Base-by-base conservation (phyloP, 202 grass and related monocot genomes). In the Eragrostis tef region DNA sequence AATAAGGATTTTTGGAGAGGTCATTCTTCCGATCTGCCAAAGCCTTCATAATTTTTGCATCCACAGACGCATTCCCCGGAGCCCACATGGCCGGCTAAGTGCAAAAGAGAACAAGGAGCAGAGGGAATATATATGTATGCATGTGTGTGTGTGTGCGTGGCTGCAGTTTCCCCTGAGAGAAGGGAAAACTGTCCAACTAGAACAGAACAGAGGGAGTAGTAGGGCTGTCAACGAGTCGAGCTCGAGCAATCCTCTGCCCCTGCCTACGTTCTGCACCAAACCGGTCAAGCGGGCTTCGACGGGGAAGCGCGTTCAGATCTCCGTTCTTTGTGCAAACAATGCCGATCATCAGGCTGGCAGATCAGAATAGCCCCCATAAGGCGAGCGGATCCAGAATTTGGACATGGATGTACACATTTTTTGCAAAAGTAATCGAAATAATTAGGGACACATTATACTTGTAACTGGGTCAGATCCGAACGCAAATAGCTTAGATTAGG, bases 281-380 rank as follows among this genome's bases (percentile, higher is more conserved):
- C 31, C 22, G 1, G 61, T 71, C 71, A 79, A 75, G 71, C 20
- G 12, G 63, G 86, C 90, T 88, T 68, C 83, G 0, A 91, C 83
- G 50, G 69, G 43, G 24, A 71, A 53, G 11, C 9, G 13, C 56
- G 67, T 83, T 88, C 69, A 77, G 89, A 91, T 91, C 83, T 86
- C 86, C 86, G 71, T 89, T 92, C 79, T 88, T 83, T 41, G 26
- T 70, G 83, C 83, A 83, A 86, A 68, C 8, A 79, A 68, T 54
- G 66, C 21, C 73, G 81, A 89, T 92, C 87, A 89, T 84, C 47
- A 92, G 84, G 84, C 87, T 58, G 25, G 87, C 66, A 89, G 65
- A 71, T 71, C 48, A 50, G 48, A 49, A 58, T 4, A 10, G 0
- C 34, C 79, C 46, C 1, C 58, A 26, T 61, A 27, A 3, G 5